Evolutionary conservation across 2,329 filamentous ascomycete genomes (phyloP).

Genomic region (Tothia fuscella): DNA sequence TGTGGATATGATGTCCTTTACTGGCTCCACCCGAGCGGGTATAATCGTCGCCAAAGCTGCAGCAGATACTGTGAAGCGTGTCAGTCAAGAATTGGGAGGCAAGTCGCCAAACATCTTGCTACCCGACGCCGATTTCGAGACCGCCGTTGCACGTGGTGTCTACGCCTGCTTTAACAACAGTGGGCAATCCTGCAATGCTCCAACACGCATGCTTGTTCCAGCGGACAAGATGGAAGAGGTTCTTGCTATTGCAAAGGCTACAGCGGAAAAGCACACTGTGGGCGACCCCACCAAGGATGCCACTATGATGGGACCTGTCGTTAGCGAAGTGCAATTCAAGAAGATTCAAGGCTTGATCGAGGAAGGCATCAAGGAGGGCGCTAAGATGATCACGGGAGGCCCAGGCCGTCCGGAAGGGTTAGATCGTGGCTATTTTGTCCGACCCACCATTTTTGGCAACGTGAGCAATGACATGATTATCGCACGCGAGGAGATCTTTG

Average conservation of each 20-base stretch:
- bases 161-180: constrained; percentile 46
- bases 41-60: constrained; percentile 66
- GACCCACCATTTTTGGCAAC: constrained; percentile 11
- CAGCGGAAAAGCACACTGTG: constrained; percentile 48
- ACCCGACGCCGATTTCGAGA: constrained; percentile 45
- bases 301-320: constrained; percentile 65
- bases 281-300: constrained; percentile 58
- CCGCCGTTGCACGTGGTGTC: constrained; percentile 56
- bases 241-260: constrained; percentile 49
- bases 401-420: constrained; percentile 24
- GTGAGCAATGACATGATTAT: constrained; percentile 9
- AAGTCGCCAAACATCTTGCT: constrained; percentile 48
- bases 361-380: constrained; percentile 55
- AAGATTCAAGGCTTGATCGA: constrained; percentile 59
- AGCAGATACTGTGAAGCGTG: constrained; percentile 48
- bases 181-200: constrained; percentile 49
- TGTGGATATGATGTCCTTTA: constrained; percentile 70
- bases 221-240: constrained; percentile 48
- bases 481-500: constrained; percentile 9
- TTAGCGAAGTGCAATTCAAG: constrained; percentile 59
- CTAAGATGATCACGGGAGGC: constrained; percentile 53
- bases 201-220: constrained; percentile 45
- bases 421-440: constrained; percentile 14
- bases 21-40: constrained; percentile 61
- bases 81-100: constrained; percentile 48